phyloP scores from a whole-genome alignment of 257 asterid genomes.

The Avicennia marina region DNA sequence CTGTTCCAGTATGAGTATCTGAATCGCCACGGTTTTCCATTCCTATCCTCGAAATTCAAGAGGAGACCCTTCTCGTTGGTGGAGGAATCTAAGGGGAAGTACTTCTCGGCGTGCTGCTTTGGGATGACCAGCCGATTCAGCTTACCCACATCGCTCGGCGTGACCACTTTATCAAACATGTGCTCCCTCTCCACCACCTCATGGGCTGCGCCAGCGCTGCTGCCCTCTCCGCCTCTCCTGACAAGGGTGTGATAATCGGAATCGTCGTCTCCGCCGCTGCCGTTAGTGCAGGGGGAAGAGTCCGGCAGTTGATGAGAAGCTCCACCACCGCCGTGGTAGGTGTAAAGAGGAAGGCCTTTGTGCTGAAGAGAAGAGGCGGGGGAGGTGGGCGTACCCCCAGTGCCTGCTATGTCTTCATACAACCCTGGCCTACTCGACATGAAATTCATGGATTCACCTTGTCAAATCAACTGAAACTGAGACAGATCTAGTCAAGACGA shows the following conservation, averaged over 20 bases:
- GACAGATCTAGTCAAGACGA: constrained; percentile 28
- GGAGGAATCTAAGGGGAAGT: constrained; percentile 81
- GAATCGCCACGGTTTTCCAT: constrained; percentile 91
- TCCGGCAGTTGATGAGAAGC: not conserved
- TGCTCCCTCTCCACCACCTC: constrained; percentile 55
- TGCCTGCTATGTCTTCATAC: constrained; percentile 24
- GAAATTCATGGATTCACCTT: constrained; percentile 40
- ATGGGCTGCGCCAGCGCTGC: not conserved
- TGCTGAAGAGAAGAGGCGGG: constrained; percentile 12
- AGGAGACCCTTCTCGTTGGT: constrained; percentile 79
- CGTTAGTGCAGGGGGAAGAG: constrained; percentile 11
- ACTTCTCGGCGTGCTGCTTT: constrained; percentile 94
- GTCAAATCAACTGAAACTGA: constrained; percentile 3
- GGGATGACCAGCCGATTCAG: constrained; percentile 86
- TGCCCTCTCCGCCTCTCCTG: constrained; percentile 22
- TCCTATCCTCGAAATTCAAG: constrained; percentile 78
- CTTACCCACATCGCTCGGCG: constrained; percentile 97
- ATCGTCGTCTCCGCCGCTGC: constrained; percentile 5
- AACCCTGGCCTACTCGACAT: constrained; percentile 45
- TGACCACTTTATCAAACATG: constrained; percentile 95
- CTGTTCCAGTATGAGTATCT: constrained; percentile 98
- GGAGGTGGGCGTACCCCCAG: constrained; percentile 14
- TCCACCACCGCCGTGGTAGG: constrained; percentile 7
- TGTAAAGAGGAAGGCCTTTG: not conserved
- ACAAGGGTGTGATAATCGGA: constrained; percentile 18